Evolutionary conservation across 2,329 filamentous ascomycete genomes (phyloP), one percentile per base, ranked within the genome.

Genomic region (Calycina herbarum): DNA sequence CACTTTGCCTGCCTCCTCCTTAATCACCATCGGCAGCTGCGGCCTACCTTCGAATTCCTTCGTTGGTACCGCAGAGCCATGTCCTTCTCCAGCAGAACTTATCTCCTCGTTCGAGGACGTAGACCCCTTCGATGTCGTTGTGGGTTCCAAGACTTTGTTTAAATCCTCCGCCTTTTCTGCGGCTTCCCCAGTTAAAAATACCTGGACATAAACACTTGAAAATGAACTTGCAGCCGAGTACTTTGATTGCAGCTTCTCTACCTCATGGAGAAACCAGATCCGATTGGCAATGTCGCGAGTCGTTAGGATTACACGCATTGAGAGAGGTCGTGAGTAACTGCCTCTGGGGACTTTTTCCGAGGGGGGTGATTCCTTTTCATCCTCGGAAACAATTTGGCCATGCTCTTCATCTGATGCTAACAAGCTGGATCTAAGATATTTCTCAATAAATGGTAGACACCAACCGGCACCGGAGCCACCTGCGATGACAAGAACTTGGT

Each of bases 401-500:
- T 27, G 48, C 20, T 54, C 48, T 54, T 54, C 48, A 8, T 54
- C 48, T 11, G 48, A 27, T 27, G n/a, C 20, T 11, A 13, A 11
- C 3, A 24, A 13, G 11, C 6, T 54, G 61, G 57, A 56, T 7
- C 58, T 51, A 13, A 64, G n/a, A 15, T 64, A 38, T 33, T 20
- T 54, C 24, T 61, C 54, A 35, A 66, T 35, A 24, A 68, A 51
- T 40, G 64, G 66, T 5, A 69, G 27, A n/a, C 64, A 45, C 31
- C 59, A 69, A 7, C 64, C 65, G 2, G 66, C 54, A 4, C 66
- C 66, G 20, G 58, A 57, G 1, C 68, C 68, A 5, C 68, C 68
- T 0, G 68, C 68, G 10, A 68, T 63, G 3, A 69, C 31, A 7
- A 69, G n/a, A 8, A 51, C 27, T 42, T 62, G 63, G 13, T 68